phyloP scores from a whole-genome alignment of 1,284 basidiomycete species.

The Earliella scabrosa region DNA sequence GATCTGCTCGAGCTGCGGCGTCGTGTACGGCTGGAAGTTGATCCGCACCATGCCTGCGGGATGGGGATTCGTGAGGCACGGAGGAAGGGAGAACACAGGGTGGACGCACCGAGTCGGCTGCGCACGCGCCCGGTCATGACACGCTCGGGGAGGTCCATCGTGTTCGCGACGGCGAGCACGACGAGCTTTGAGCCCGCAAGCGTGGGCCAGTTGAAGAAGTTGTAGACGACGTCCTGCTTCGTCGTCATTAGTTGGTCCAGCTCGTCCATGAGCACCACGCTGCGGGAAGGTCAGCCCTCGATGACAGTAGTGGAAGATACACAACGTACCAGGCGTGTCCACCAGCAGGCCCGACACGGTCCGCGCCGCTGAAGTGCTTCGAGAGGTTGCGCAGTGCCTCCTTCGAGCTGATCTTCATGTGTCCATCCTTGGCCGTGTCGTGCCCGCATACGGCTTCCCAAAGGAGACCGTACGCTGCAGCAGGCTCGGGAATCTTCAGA shows the following conservation, averaged over 20 bases:
- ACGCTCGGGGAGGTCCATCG: slow-evolving; percentile 97
- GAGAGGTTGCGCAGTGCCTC: slow-evolving; percentile 73
- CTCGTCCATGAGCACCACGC: slow-evolving; percentile 98
- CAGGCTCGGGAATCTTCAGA: slow-evolving; percentile 88
- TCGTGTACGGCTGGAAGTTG: slow-evolving; percentile 93
- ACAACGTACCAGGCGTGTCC: slow-evolving; percentile 68
- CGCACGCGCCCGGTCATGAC: slow-evolving; percentile 92
- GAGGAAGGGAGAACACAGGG: neutral
- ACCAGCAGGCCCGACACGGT: slow-evolving; percentile 58
- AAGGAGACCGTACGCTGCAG: slow-evolving; percentile 85
- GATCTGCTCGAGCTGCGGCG: slow-evolving; percentile 83
- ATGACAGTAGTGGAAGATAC: neutral
- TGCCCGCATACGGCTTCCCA: slow-evolving; percentile 90
- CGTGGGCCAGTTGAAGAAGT: slow-evolving; percentile 99
- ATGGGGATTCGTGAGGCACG: neutral
- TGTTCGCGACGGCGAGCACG: slow-evolving; percentile 97
- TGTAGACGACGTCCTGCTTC: slow-evolving; percentile 98
- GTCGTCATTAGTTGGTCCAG: slow-evolving; percentile 95
- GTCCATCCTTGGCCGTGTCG: slow-evolving; percentile 61
- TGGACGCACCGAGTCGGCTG: slow-evolving; percentile 80
- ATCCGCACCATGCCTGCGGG: slow-evolving; percentile 89
- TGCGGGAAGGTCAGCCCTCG: slow-evolving; percentile 35
- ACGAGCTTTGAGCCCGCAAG: slow-evolving; percentile 85
- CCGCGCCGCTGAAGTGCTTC: slow-evolving; percentile 60
- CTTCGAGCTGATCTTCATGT: slow-evolving; percentile 68